These are phyloP conservation scores for Uronychia binucleata DNA, from an alignment of 73 alveolate species.

Conservation along the genomic window DNA sequence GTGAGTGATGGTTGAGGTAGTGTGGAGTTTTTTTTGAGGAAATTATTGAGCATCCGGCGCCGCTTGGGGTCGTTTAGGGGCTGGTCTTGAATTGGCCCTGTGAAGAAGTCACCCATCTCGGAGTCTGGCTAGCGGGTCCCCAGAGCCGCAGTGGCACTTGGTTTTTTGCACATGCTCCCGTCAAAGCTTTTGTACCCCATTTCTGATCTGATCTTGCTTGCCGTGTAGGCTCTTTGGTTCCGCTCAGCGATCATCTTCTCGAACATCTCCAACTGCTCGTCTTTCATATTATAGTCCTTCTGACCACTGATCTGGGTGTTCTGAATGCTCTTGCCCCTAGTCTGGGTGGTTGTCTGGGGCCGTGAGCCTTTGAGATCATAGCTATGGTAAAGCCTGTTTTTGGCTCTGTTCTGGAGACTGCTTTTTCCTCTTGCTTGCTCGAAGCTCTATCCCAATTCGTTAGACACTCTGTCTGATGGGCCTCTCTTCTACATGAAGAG, in stretches of 20 bases:
- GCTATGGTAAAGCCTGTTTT: not conserved
- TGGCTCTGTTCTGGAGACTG: not conserved
- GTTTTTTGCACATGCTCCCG: no score
- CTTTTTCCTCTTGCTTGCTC: not conserved
- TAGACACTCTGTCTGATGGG: not conserved
- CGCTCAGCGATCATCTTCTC: not conserved
- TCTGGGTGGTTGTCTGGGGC: not conserved
- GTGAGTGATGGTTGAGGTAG: not conserved
- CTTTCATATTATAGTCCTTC: not conserved
- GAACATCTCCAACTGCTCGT: not conserved
- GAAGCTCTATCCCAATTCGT: not conserved
- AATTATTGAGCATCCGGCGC: not conserved
- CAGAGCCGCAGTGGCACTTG: no score
- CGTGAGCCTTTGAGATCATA: not conserved
- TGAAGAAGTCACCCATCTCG: not conserved
- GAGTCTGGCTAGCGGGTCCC: not conserved
- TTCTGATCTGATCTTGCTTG: not conserved
- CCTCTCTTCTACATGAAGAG: not conserved
- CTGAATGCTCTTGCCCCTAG: not conserved
- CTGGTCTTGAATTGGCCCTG: not conserved
- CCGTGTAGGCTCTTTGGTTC: not conserved
- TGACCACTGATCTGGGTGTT: not conserved
- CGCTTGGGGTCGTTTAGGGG: not conserved
- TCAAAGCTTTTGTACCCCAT: no score
- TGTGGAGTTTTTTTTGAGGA: not conserved